Conservation (phyloP, 495 filamentous ascomycete genomes). For the Penicillium flavigenum region DNA sequence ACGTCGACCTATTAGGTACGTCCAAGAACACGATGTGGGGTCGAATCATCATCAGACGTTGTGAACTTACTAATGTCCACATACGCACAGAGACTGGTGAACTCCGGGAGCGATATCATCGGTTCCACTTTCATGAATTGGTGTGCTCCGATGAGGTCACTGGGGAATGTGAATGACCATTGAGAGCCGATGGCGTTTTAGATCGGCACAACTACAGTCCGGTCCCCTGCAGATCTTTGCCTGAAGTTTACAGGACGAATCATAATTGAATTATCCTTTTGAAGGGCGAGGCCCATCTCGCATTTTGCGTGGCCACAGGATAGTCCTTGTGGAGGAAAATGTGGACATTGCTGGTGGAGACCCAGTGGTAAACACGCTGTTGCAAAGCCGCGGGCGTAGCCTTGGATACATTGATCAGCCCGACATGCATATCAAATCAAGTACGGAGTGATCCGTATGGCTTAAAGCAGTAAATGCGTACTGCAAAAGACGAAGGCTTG, state of each 20-base stretch:
- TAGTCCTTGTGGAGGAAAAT: slow-evolving; percentile 11
- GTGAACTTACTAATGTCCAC: slow-evolving; percentile 31
- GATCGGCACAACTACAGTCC: slow-evolving; percentile 23
- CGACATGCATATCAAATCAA: background rate
- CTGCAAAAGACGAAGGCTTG: background rate
- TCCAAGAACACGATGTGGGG: slow-evolving; percentile 8
- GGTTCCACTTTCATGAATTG: slow-evolving; percentile 17
- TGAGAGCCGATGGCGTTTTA: slow-evolving; percentile 10
- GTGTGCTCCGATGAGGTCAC: slow-evolving; percentile 39
- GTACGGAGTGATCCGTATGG: background rate
- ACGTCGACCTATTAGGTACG: background rate
- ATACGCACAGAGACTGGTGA: slow-evolving; percentile 24
- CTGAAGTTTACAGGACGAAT: slow-evolving; percentile 28
- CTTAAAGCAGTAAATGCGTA: background rate
- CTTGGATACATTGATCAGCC: slow-evolving; percentile 4
- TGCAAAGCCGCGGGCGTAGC: background rate
- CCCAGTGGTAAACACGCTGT: slow-evolving; percentile 2
- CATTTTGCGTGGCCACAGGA: slow-evolving; percentile 6
- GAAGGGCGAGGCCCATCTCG: slow-evolving; percentile 15
- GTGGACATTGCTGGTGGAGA: slow-evolving; percentile 18
- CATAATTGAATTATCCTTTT: slow-evolving; percentile 11
- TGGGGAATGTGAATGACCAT: slow-evolving; percentile 27
- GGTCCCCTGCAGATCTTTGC: slow-evolving; percentile 30
- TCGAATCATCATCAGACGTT: slow-evolving; percentile 19
- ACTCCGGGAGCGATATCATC: slow-evolving; percentile 13